These are phyloP conservation scores for Arthroderma sp. DNA, from an alignment of 2,329 filamentous ascomycete species.

Conservation along the genomic window DNA sequence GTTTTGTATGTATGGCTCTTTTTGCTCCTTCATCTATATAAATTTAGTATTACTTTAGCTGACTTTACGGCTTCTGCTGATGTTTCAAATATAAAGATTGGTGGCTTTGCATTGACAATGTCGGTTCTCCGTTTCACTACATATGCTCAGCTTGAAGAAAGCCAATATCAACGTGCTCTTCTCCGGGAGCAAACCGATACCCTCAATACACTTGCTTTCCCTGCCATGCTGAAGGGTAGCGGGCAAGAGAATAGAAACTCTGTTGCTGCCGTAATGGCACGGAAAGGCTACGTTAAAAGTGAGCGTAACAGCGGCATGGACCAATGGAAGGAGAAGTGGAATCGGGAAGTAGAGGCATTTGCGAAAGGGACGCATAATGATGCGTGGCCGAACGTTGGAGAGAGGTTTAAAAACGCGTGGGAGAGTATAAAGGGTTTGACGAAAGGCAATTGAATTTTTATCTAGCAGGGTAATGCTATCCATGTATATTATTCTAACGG, in stretches of 20 bases:
- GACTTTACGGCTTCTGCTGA: too few species aligned
- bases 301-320: slow-evolving; percentile 38
- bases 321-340: slow-evolving; percentile 64
- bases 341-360: slow-evolving; percentile 55
- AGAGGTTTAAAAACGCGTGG: slow-evolving; percentile 12
- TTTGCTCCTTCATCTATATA: slow-evolving; percentile 4
- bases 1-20: slow-evolving; percentile 49
- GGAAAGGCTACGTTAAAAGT: slow-evolving; percentile 9
- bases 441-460: slow-evolving; percentile 2
- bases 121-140: slow-evolving; percentile 59
- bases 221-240: background rate
- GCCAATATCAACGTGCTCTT: slow-evolving; percentile 34
- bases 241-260: slow-evolving; percentile 1
- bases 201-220: slow-evolving; percentile 27
- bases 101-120: slow-evolving; percentile 63
- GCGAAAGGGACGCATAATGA: slow-evolving; percentile 53
- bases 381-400: slow-evolving; percentile 50
- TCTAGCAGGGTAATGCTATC: background rate
- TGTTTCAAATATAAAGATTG: slow-evolving; percentile 39
- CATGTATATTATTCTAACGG: background rate
- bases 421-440: background rate
- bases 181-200: slow-evolving; percentile 32
- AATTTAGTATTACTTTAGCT: background rate
- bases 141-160: slow-evolving; percentile 55
- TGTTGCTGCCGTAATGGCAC: slow-evolving; percentile 8